Evolutionary conservation across 306 rosid species (phyloP).

Genomic region (Trifolium subterraneum): DNA sequence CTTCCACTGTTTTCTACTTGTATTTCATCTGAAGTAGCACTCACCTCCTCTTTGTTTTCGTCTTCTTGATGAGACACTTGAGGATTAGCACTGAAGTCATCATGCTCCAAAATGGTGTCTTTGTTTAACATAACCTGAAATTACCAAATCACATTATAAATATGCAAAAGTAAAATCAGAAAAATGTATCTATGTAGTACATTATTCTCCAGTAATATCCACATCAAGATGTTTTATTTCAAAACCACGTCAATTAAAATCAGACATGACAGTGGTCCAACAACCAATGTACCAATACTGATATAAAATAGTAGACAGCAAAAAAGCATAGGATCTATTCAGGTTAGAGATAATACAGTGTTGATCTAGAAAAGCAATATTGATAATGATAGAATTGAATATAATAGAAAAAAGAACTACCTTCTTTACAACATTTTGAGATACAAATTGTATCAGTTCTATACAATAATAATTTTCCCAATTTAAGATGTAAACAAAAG

Average conservation of each 20-base stretch:
- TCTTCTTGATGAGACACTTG: conserved; percentile 53
- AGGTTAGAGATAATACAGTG: conserved; percentile 5
- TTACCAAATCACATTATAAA: conserved; percentile 33
- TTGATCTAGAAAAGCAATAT: conserved; percentile 2
- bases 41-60: conserved; percentile 58
- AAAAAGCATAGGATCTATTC: conserved; percentile 16
- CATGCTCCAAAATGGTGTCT: conserved; percentile 60
- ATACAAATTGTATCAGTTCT: not conserved
- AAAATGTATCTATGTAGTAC: conserved; percentile 7
- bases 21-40: conserved; percentile 46
- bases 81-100: conserved; percentile 53
- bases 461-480: not conserved
- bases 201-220: conserved; percentile 26
- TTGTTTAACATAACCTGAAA: conserved; percentile 79
- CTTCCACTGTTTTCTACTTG: conserved; percentile 47
- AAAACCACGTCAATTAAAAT: conserved; percentile 5
- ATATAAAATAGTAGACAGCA: not conserved
- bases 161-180: conserved; percentile 24
- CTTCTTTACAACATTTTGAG: not conserved
- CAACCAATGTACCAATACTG: conserved; percentile 12
- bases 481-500: conserved; percentile 1
- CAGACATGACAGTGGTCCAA: conserved; percentile 9
- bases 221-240: conserved; percentile 15
- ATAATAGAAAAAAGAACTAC: not conserved
- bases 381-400: conserved; percentile 11